Conservation (phyloP, 2,329 filamentous ascomycete species). For the Microdochium paspali region DNA sequence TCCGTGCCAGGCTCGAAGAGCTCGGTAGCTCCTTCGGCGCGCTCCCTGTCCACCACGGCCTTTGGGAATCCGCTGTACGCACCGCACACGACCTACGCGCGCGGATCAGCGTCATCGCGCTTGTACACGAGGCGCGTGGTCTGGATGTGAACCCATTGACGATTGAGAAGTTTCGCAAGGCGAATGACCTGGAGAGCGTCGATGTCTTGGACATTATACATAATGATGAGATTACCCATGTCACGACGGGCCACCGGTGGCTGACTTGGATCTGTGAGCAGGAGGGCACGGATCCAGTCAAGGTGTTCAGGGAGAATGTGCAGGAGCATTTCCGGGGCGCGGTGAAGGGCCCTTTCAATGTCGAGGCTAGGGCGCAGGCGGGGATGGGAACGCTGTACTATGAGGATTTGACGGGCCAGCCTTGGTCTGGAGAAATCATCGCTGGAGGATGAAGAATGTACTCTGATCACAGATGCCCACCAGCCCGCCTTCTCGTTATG, state of each 20-base stretch:
- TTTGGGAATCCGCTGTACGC: constrained; percentile 31
- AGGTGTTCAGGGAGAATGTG: constrained; percentile 32
- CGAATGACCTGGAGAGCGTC: constrained; percentile 29
- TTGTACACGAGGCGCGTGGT: constrained; percentile 36
- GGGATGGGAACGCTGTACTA: constrained; percentile 34
- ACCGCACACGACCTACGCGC: constrained; percentile 33
- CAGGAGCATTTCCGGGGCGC: constrained; percentile 29
- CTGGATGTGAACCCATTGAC: constrained; percentile 36
- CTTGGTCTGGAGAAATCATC: constrained; percentile 16
- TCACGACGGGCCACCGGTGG: constrained; percentile 36
- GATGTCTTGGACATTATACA: constrained; percentile 31
- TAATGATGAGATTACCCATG: constrained; percentile 37
- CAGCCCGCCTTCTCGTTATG: too few relatives aligned
- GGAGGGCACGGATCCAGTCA: constrained; percentile 31
- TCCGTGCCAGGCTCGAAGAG: constrained; percentile 32
- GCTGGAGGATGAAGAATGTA: constrained; percentile 16
- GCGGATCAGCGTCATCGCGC: constrained; percentile 33
- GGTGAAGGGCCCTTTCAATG: constrained; percentile 33
- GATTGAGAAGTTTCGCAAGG: constrained; percentile 33
- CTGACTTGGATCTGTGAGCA: constrained; percentile 35
- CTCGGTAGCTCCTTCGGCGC: constrained; percentile 32
- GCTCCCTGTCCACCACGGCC: constrained; percentile 32
- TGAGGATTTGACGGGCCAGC: constrained; percentile 18
- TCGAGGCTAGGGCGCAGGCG: constrained; percentile 29
- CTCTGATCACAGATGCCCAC: too few relatives aligned